phyloP scores from a whole-genome alignment of 2,329 filamentous ascomycete genomes.

The Penicillium sp. region DNA sequence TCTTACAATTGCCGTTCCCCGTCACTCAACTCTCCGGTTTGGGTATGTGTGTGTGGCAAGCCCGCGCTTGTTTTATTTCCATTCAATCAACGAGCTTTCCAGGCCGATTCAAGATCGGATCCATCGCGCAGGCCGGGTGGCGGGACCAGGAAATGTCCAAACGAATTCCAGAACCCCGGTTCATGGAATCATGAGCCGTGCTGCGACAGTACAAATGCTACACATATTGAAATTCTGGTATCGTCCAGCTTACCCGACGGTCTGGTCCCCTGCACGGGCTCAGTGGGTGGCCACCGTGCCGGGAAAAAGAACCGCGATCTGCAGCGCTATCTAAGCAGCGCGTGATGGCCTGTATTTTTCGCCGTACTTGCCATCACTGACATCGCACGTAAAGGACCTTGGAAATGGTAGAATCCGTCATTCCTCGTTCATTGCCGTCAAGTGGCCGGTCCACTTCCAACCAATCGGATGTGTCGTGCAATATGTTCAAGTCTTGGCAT shows the following conservation, averaged over 20 bases:
- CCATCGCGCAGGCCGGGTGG: not conserved
- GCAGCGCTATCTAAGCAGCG: not conserved
- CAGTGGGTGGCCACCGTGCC: not conserved
- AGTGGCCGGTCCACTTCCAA: conserved; percentile 6
- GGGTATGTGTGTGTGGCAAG: not conserved
- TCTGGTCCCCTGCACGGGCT: not conserved
- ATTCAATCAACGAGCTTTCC: not conserved
- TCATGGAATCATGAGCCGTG: not conserved
- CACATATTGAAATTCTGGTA: not conserved
- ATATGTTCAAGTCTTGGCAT: not conserved
- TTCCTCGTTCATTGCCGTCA: not conserved
- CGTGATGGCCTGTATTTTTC: not conserved
- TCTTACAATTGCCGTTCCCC: not conserved
- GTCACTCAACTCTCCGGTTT: not conserved
- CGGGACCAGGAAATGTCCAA: not conserved
- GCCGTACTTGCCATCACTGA: not conserved
- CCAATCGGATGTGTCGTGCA: conserved; percentile 2
- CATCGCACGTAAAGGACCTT: not conserved
- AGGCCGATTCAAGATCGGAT: not conserved
- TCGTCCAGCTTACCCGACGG: not conserved
- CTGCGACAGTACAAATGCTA: too few species aligned
- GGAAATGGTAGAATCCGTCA: not conserved
- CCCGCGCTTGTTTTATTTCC: not conserved
- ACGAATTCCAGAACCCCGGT: conserved; percentile 1
- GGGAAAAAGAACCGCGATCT: not conserved